phyloP scores from a whole-genome alignment of 768 basidiomycete species.

The Heimioporus sp. region DNA sequence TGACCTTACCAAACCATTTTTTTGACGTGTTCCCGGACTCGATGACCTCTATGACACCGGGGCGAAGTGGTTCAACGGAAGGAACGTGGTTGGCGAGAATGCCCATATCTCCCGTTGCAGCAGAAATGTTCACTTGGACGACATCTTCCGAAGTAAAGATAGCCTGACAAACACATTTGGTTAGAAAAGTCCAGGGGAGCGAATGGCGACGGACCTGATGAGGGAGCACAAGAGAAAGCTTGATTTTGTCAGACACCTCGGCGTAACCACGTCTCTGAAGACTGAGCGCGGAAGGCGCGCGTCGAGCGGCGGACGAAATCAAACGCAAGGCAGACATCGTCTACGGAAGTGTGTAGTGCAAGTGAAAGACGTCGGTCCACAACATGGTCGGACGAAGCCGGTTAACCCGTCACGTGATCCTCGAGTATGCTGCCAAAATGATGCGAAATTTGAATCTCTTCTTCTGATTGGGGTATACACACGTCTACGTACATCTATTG shows the following conservation, averaged over 20 bases:
- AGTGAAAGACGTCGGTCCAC: not conserved
- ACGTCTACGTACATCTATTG: not conserved
- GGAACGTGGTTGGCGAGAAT: conserved; percentile 98
- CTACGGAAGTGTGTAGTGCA: not conserved
- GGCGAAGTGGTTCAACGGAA: conserved; percentile 92
- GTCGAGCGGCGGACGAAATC: conserved; percentile 60
- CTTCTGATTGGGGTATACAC: conserved; percentile 4
- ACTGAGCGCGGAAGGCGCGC: conserved; percentile 48
- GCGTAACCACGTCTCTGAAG: conserved; percentile 84
- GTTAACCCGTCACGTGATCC: conserved; percentile 23
- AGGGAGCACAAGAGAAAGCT: conserved; percentile 89
- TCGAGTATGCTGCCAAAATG: not conserved
- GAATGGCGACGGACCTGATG: conserved; percentile 70
- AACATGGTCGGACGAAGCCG: conserved; percentile 28
- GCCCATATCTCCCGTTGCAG: conserved; percentile 97
- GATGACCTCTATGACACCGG: conserved; percentile 93
- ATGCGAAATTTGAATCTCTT: no score
- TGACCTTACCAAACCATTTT: conserved; percentile 92
- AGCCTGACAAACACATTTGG: conserved; percentile 48
- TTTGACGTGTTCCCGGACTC: conserved; percentile 75
- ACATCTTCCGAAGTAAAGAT: conserved; percentile 91
- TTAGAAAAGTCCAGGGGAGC: conserved; percentile 9
- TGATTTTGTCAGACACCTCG: conserved; percentile 87
- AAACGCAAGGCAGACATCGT: conserved; percentile 78
- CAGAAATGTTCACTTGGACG: conserved; percentile 92